Conservation (phyloP, 2,329 filamentous ascomycete genomes). For the Arthroderma sp. region DNA sequence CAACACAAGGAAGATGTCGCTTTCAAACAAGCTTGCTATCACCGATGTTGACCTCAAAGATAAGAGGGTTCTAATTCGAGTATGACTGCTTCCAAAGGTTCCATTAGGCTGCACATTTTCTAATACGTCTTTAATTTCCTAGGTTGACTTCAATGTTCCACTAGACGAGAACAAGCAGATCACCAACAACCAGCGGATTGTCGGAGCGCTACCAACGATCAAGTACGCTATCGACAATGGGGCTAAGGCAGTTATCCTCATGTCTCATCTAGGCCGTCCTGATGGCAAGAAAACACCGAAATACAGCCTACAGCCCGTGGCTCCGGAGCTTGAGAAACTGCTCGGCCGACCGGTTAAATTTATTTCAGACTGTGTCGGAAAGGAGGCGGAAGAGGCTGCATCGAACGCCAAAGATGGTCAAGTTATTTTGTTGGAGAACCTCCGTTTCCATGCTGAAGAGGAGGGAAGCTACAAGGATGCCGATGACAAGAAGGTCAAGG, state of each 20-base stretch:
- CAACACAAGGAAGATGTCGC: slow-evolving; percentile 58
- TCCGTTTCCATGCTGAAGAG: slow-evolving; percentile 96
- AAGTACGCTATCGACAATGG: slow-evolving; percentile 83
- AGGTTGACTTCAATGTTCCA: slow-evolving; percentile 99
- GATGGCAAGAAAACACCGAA: slow-evolving; percentile 81
- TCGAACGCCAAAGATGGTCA: slow-evolving; percentile 68
- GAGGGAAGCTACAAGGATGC: slow-evolving; percentile 91
- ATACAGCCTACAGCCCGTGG: slow-evolving; percentile 88
- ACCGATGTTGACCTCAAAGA: slow-evolving; percentile 92
- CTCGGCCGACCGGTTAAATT: slow-evolving; percentile 75
- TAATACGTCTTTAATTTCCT: slow-evolving; percentile 15
- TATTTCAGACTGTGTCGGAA: slow-evolving; percentile 78
- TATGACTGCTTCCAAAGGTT: slow-evolving; percentile 38
- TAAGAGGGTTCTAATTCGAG: slow-evolving; percentile 95
- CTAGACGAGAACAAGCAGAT: slow-evolving; percentile 86
- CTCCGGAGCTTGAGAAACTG: slow-evolving; percentile 81
- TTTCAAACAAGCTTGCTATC: slow-evolving; percentile 96
- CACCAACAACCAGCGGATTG: slow-evolving; percentile 97
- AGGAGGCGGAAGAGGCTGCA: slow-evolving; percentile 79
- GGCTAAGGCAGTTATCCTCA: slow-evolving; percentile 85
- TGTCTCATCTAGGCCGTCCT: slow-evolving; percentile 96
- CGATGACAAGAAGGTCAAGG: slow-evolving; percentile 95
- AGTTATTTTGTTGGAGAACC: slow-evolving; percentile 87
- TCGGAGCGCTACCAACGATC: slow-evolving; percentile 87
- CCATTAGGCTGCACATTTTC: background rate